Percentiles rank a stretch among this genome's conserved stretches.
Conservation (phyloP, 2,329 filamentous ascomycete species). For the Claviceps humidiphila region DNA sequence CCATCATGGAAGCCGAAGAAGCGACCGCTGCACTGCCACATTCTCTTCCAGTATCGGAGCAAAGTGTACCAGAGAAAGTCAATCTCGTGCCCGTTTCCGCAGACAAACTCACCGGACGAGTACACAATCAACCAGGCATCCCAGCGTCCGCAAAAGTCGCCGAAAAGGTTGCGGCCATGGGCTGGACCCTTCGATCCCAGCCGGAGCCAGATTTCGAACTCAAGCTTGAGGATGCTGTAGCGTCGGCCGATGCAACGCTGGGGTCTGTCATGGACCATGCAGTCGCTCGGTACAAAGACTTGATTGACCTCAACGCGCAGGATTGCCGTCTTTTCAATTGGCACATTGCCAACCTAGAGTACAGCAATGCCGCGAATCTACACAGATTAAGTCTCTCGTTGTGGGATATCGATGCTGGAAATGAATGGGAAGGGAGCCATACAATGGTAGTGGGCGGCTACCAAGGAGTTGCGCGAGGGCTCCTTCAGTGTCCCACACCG, state of each 20-base stretch:
- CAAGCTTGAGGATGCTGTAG: conserved; percentile 54
- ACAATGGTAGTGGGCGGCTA: conserved; percentile 91
- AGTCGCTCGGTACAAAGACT: conserved; percentile 71
- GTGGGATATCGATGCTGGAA: conserved; percentile 96
- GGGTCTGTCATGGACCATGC: conserved; percentile 87
- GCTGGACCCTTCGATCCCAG: conserved; percentile 62
- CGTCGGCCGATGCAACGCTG: conserved; percentile 55
- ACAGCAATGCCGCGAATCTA: conserved; percentile 86
- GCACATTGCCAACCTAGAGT: conserved; percentile 97
- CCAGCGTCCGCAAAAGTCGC: conserved; percentile 60
- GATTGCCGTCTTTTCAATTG: conserved; percentile 90
- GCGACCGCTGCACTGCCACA: conserved; percentile 47
- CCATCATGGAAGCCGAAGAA: conserved; percentile 60
- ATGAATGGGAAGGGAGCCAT: conserved; percentile 93
- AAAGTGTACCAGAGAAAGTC: conserved; percentile 37
- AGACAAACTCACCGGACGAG: conserved; percentile 57
- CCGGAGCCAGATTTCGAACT: conserved; percentile 53
- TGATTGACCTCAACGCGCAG: conserved; percentile 71
- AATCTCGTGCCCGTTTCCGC: conserved; percentile 51
- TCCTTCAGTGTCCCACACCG: conserved; percentile 63
- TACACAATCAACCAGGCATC: conserved; percentile 57
- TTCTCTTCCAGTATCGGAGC: conserved; percentile 39
- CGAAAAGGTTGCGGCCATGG: conserved; percentile 65
- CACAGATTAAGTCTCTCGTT: conserved; percentile 75
- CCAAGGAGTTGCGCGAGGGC: conserved; percentile 77